A percentile compares a stretch with the other conserved stretches of the same genome.
These are phyloP conservation scores for Saccharum spontaneum DNA, from an alignment of 176 grass and related monocot species.

Conservation along the genomic window DNA sequence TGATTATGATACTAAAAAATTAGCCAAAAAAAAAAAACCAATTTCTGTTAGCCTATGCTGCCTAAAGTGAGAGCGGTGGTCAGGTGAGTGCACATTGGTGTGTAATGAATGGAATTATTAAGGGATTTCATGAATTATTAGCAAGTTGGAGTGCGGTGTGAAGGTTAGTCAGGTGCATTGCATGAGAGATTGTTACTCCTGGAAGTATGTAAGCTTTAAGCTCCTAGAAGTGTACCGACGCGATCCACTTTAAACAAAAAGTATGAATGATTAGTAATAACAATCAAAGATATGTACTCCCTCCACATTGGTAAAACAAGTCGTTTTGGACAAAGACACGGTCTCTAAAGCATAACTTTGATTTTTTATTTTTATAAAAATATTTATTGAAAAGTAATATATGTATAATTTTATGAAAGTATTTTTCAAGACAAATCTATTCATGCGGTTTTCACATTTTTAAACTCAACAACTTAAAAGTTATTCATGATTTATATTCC, in stretches of 20 bases:
- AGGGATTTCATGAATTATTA: slow-evolving; percentile 27
- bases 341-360: too few relatives aligned
- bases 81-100: neutral
- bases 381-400: too few relatives aligned
- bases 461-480: too few relatives aligned
- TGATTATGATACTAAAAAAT: neutral
- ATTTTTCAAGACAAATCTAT: too few relatives aligned
- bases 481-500: too few relatives aligned
- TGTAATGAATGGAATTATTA: slow-evolving; percentile 26
- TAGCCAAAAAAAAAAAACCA: neutral
- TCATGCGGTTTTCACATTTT: too few relatives aligned
- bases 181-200: slow-evolving; percentile 10
- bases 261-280: neutral
- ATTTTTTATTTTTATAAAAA: too few relatives aligned
- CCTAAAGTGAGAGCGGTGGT: neutral
- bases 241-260: neutral
- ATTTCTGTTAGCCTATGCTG: slow-evolving; percentile 6
- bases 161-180: neutral
- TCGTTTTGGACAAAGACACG: too few relatives aligned
- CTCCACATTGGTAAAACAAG: too few relatives aligned
- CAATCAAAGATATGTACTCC: neutral
- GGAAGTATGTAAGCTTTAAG: neutral
- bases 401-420: too few relatives aligned
- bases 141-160: slow-evolving; percentile 14
- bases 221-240: neutral